Evolutionary conservation across 352 stramenopile genomes (phyloP), one percentile per base, ranked within the genome.

Genomic region (Phytophthora uliginosa): DNA sequence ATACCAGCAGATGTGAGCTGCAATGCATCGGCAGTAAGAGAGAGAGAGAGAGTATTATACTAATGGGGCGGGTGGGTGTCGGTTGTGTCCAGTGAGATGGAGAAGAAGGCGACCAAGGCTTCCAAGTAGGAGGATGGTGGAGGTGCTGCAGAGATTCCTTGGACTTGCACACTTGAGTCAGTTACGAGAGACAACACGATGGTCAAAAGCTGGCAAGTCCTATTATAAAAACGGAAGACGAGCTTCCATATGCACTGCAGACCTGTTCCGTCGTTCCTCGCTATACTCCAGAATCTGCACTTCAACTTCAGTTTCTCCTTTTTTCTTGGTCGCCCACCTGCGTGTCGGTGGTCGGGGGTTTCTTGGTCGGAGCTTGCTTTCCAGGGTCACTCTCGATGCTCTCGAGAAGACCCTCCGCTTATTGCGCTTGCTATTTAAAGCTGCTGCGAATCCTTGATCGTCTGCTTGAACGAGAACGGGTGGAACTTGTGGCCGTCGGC

Each of bases 401-500:
- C 26, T 63, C 40, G 34, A 45, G 31, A 31, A 13, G 9, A 33
- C 48, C 20, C 33, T 48, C 34, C 47, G 61, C 57, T 68, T 17
- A 48, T 9, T 50, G 61, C 34, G 24, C 20, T 59, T 50, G 33
- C 69, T 67, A 59, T 66, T 69, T 85, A 90, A 24, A 75, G 45
- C 59, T 74, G 65, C 76, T 90, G 78, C 54, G 85, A 90, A 59
- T 90, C 83, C 71, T 87, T 86, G 66, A 94, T 94, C 48, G 85
- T 80, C 65, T 94, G 82, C 71, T 93, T 92, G 88, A 99, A 99
- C 53, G 90, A 98, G 69, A 99, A 99, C 40, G 97, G 97, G 60
- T 96, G 83, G 89, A 99, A 99, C 74, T 98, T 98, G 79, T 98
- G 86, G 51, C 98, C 98, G 82, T 99, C 98, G 12, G 97, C 98